Evolutionary conservation across 2,329 filamentous ascomycete genomes (phyloP).

Genomic region (Hymenoscyphus fructigenus): DNA sequence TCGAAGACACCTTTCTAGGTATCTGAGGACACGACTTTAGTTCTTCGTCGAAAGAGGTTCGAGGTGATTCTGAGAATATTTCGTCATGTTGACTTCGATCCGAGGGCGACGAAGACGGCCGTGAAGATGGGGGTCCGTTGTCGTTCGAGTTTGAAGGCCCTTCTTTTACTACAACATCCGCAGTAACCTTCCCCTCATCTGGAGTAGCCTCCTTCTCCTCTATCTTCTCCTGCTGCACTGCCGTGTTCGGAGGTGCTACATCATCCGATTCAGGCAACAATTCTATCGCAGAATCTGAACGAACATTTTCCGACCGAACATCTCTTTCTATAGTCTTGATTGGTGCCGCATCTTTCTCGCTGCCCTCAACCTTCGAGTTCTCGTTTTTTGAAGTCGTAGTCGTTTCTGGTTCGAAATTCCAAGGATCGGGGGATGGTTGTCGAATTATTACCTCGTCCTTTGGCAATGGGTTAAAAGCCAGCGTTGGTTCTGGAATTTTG

Average conservation of each 20-base stretch:
- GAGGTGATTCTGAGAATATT: constrained; percentile 30
- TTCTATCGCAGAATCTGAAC: constrained; percentile 2
- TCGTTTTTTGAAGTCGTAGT: neutral
- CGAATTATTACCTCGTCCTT: constrained; percentile 18
- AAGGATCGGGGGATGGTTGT: constrained; percentile 34
- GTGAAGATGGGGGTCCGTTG: constrained; percentile 24
- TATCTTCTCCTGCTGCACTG: neutral
- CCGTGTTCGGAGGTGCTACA: neutral
- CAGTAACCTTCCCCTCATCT: neutral
- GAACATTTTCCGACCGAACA: neutral
- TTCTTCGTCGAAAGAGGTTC: constrained; percentile 37
- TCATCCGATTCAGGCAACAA: constrained; percentile 6
- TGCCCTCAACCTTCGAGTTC: neutral
- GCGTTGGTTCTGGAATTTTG: constrained; percentile 1
- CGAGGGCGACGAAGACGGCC: constrained; percentile 33
- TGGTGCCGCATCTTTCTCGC: neutral
- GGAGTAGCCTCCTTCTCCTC: neutral
- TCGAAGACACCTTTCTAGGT: constrained; percentile 23
- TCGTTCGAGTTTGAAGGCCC: constrained; percentile 9
- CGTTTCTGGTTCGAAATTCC: constrained; percentile 19
- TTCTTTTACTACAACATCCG: neutral
- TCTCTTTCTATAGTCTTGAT: neutral
- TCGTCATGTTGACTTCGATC: constrained; percentile 34
- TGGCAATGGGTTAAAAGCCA: constrained; percentile 21
- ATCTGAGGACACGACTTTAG: constrained; percentile 20